phyloP scores from a whole-genome alignment of 257 asterid genomes.

The Plectranthus barbatus region DNA sequence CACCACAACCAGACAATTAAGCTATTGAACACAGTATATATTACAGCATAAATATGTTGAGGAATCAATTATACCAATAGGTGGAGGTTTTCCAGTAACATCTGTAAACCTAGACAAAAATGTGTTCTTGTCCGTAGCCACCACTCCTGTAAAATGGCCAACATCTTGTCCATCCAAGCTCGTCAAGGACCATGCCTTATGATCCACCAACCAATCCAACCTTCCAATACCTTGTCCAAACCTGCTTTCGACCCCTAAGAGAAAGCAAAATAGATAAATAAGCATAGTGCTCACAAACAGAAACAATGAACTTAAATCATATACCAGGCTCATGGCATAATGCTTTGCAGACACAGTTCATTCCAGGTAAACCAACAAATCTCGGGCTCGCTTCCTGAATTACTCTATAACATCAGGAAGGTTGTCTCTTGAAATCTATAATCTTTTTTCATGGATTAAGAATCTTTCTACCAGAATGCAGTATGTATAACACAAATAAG shows the following conservation, averaged over 20 bases:
- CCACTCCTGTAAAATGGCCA: constrained; percentile 70
- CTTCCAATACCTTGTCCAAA: constrained; percentile 65
- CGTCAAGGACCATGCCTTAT: constrained; percentile 59
- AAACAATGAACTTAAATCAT: constrained; percentile 4
- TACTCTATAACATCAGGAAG: constrained; percentile 18
- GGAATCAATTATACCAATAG: constrained; percentile 45
- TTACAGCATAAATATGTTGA: background rate
- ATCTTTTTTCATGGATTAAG: background rate
- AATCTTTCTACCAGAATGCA: no score
- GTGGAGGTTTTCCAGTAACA: constrained; percentile 67
- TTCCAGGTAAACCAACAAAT: constrained; percentile 85
- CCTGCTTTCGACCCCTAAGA: constrained; percentile 62
- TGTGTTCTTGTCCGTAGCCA: constrained; percentile 67
- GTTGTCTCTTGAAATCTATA: constrained; percentile 4
- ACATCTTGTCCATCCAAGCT: constrained; percentile 59
- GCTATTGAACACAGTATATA: background rate
- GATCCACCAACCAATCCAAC: constrained; percentile 57
- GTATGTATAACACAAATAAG: no score
- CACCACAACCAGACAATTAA: background rate
- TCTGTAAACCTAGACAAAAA: constrained; percentile 57
- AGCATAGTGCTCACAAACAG: constrained; percentile 1
- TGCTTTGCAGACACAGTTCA: constrained; percentile 80
- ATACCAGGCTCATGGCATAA: constrained; percentile 72
- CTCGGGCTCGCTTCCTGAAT: constrained; percentile 61
- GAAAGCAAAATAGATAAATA: background rate